phyloP scores from a whole-genome alignment of 129 eudicot species.

The Smallanthus sonchifolius region DNA sequence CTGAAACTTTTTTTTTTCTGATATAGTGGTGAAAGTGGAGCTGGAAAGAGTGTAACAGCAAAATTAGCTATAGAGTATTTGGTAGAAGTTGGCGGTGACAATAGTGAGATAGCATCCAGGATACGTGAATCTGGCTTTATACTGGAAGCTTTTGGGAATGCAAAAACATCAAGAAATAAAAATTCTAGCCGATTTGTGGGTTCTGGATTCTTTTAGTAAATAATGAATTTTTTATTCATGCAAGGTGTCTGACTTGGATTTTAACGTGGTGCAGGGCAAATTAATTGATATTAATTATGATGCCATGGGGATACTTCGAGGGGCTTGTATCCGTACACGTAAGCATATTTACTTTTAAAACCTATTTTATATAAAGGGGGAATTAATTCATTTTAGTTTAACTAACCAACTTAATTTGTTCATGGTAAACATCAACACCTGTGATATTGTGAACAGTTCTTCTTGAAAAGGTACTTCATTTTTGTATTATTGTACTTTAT shows the following conservation, averaged over 20 bases:
- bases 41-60: slow-evolving; percentile 94
- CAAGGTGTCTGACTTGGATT: slow-evolving; percentile 11
- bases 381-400: slow-evolving; percentile 9
- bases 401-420: slow-evolving; percentile 20
- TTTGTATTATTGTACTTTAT: neutral
- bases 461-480: slow-evolving; percentile 73
- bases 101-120: slow-evolving; percentile 55
- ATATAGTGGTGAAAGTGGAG: slow-evolving; percentile 94
- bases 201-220: neutral
- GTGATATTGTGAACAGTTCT: slow-evolving; percentile 48
- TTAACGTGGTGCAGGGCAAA: slow-evolving; percentile 70
- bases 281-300: slow-evolving; percentile 73
- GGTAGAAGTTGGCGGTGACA: slow-evolving; percentile 56
- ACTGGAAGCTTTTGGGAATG: slow-evolving; percentile 93
- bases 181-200: slow-evolving; percentile 95
- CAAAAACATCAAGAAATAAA: slow-evolving; percentile 84
- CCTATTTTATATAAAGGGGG: neutral
- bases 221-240: neutral
- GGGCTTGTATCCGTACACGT: slow-evolving; percentile 87
- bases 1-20: neutral
- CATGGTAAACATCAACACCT: slow-evolving; percentile 23
- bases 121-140: slow-evolving; percentile 61
- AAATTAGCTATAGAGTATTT: slow-evolving; percentile 87
- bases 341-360: slow-evolving; percentile 28
- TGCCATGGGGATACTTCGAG: slow-evolving; percentile 53